phyloP scores from a whole-genome alignment of 495 filamentous ascomycete species.

The Annulohypoxylon moriforme region DNA sequence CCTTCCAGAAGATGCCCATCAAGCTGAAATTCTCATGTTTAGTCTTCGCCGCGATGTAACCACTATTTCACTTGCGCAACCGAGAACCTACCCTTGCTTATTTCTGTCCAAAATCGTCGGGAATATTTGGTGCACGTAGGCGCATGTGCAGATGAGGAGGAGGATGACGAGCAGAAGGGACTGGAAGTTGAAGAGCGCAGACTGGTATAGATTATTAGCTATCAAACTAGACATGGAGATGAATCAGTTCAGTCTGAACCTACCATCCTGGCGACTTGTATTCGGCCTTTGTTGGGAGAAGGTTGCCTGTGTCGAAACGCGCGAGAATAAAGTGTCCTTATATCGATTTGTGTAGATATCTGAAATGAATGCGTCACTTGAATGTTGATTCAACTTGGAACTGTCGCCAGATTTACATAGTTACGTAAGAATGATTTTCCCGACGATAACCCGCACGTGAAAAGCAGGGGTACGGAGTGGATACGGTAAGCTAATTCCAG shows the following conservation, averaged over 20 bases:
- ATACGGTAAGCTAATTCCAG: conserved; percentile 20
- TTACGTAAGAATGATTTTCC: conserved; percentile 31
- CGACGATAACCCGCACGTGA: conserved; percentile 26
- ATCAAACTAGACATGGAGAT: background rate
- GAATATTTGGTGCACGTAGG: conserved; percentile 90
- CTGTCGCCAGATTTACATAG: conserved; percentile 28
- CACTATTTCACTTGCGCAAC: background rate
- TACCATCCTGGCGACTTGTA: conserved; percentile 30
- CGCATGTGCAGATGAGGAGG: conserved; percentile 93
- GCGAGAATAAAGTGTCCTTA: background rate
- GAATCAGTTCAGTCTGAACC: background rate
- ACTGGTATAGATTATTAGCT: conserved; percentile 63
- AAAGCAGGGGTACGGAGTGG: background rate
- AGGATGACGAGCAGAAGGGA: conserved; percentile 92
- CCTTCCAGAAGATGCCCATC: conserved; percentile 96
- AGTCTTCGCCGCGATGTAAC: background rate
- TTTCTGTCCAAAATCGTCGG: conserved; percentile 94
- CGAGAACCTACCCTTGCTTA: conserved; percentile 77
- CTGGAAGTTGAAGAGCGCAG: conserved; percentile 98
- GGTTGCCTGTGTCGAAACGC: background rate
- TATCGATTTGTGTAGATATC: background rate
- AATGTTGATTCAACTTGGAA: conserved; percentile 26
- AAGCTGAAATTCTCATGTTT: conserved; percentile 61
- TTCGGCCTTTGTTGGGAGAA: background rate
- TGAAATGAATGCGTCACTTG: background rate